Evolutionary conservation across 2,329 filamentous ascomycete genomes (phyloP).

Genomic region (Colletotrichum acutatum): DNA sequence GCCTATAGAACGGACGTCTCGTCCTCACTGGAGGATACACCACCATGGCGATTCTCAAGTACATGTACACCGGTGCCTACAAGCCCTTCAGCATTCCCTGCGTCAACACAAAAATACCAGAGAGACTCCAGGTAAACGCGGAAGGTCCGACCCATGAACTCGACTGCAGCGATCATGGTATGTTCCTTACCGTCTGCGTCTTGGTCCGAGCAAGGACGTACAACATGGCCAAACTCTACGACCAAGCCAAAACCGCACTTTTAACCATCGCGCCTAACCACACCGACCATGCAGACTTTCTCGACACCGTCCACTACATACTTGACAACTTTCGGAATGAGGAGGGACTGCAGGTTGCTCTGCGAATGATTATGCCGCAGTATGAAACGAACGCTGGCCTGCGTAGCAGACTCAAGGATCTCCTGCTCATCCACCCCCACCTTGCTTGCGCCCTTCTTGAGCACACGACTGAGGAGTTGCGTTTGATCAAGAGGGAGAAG

Average conservation of each 20-base stretch:
- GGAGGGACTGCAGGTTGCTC: not conserved
- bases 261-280: not conserved
- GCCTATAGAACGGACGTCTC: not conserved
- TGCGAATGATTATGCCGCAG: not conserved
- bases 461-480: not conserved
- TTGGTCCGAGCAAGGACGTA: not conserved
- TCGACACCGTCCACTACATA: not conserved
- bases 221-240: not conserved
- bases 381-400: not conserved
- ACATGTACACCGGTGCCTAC: not conserved
- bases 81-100: not conserved
- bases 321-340: not conserved
- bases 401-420: not conserved
- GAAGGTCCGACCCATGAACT: not conserved
- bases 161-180: not conserved
- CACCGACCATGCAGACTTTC: not conserved
- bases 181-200: not conserved
- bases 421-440: not conserved
- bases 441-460: not conserved
- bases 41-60: not conserved
- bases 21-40: not conserved
- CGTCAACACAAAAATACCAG: not conserved
- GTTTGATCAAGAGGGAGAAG: not conserved
- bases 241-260: not conserved
- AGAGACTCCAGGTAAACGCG: not conserved